Evolutionary conservation across 768 basidiomycete species (phyloP).

Genomic region (Kwoniella mangroviensis): DNA sequence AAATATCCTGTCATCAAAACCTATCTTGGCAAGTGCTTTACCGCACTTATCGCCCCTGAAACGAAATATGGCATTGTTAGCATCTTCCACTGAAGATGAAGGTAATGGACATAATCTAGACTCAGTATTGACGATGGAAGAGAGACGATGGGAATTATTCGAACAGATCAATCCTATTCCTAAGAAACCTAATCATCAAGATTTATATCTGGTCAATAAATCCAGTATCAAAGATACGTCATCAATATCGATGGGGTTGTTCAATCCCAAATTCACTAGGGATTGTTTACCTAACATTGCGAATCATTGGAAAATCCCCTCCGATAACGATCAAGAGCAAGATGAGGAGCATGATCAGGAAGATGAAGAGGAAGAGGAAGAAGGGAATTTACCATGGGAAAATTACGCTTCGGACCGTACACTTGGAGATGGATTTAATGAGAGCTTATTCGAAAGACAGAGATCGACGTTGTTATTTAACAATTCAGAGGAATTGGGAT

Average conservation of each 20-base stretch:
- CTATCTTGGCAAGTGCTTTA: slow-evolving; percentile 19
- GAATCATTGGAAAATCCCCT: not conserved
- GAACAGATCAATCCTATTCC: slow-evolving; percentile 41
- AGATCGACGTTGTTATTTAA: slow-evolving; percentile 30
- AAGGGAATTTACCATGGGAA: slow-evolving; percentile 14
- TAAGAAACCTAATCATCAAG: slow-evolving; percentile 16
- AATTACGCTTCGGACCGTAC: slow-evolving; percentile 44
- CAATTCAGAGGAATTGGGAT: slow-evolving; percentile 22
- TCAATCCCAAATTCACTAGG: slow-evolving; percentile 40
- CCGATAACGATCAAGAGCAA: not conserved
- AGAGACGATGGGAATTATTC: slow-evolving; percentile 49
- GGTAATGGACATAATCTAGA: slow-evolving; percentile 9
- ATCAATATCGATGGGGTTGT: slow-evolving; percentile 40
- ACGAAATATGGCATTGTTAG: slow-evolving; percentile 28
- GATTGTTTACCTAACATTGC: slow-evolving; percentile 31
- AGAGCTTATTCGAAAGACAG: slow-evolving; percentile 31
- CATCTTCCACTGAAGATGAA: slow-evolving; percentile 3
- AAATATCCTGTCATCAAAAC: slow-evolving; percentile 8
- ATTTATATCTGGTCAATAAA: slow-evolving; percentile 34
- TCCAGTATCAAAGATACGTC: slow-evolving; percentile 35
- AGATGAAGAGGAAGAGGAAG: slow-evolving; percentile 2
- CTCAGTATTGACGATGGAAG: slow-evolving; percentile 34
- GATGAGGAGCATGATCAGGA: slow-evolving; percentile 16
- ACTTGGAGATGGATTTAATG: slow-evolving; percentile 45
- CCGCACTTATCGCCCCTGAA: slow-evolving; percentile 34